Conservation (phyloP, 306 rosid species). For the Cucumis melo region DNA sequence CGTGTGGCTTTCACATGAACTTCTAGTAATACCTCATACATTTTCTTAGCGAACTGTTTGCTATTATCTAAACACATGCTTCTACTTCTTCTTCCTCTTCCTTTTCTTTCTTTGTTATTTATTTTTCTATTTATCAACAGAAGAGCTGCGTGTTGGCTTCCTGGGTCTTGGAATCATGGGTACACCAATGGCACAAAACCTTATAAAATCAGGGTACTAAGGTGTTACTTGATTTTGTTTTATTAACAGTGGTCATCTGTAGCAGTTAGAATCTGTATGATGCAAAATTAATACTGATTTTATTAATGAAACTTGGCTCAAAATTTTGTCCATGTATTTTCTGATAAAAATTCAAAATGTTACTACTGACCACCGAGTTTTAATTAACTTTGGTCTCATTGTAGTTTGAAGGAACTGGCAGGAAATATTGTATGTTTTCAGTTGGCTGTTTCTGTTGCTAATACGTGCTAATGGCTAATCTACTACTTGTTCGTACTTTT, state of each 20-base stretch:
- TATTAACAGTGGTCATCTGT: background rate
- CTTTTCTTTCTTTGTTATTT: no score
- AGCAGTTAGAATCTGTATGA: background rate
- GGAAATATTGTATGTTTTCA: background rate
- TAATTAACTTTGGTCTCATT: background rate
- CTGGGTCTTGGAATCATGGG: constrained; percentile 97
- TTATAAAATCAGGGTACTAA: constrained; percentile 57
- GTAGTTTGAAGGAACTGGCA: background rate
- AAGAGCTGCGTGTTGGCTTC: constrained; percentile 51
- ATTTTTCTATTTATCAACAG: background rate
- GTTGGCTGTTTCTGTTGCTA: background rate
- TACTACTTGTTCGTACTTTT: background rate
- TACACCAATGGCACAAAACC: constrained; percentile 85
- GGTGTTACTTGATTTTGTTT: background rate
- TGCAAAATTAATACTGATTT: background rate
- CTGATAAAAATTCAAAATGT: background rate
- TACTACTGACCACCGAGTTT: background rate
- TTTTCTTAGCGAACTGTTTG: background rate
- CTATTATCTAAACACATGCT: background rate
- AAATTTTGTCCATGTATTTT: background rate
- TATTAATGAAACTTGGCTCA: background rate
- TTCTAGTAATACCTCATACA: background rate
- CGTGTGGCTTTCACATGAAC: background rate
- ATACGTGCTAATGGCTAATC: no score
- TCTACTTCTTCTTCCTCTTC: no score